These are phyloP conservation scores for Solanum tarapatanum DNA, from an alignment of 257 asterid species.

Conservation along the genomic window DNA sequence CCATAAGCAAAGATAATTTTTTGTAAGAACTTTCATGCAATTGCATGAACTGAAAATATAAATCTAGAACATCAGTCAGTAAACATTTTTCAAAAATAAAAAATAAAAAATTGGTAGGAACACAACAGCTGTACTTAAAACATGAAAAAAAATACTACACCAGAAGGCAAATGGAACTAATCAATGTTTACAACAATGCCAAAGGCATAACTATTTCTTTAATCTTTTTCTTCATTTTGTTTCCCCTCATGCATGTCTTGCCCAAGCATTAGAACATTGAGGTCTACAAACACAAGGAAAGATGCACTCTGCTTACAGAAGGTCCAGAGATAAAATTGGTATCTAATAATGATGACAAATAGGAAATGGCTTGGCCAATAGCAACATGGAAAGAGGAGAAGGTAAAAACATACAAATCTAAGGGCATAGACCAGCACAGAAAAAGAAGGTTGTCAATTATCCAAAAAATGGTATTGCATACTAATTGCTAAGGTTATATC, in stretches of 20 bases:
- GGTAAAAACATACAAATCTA: neutral
- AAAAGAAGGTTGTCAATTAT: neutral
- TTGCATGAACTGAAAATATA: neutral
- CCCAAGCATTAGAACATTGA: neutral
- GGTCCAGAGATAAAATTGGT: neutral
- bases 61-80: neutral
- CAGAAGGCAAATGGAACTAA: neutral
- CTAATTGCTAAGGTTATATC: neutral
- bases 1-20: neutral
- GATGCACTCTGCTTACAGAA: neutral
- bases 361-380: neutral
- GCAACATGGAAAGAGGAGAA: neutral
- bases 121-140: neutral
- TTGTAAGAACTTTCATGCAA: neutral
- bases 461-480: neutral
- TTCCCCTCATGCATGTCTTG: neutral
- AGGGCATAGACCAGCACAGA: neutral
- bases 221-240: neutral
- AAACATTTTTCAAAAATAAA: neutral
- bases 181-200: neutral
- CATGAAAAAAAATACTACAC: neutral
- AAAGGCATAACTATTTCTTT: neutral
- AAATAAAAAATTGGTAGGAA: neutral
- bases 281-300: neutral
- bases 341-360: neutral